Conservation (phyloP, 1,284 basidiomycete species). For the Rhodotorula sp. region DNA sequence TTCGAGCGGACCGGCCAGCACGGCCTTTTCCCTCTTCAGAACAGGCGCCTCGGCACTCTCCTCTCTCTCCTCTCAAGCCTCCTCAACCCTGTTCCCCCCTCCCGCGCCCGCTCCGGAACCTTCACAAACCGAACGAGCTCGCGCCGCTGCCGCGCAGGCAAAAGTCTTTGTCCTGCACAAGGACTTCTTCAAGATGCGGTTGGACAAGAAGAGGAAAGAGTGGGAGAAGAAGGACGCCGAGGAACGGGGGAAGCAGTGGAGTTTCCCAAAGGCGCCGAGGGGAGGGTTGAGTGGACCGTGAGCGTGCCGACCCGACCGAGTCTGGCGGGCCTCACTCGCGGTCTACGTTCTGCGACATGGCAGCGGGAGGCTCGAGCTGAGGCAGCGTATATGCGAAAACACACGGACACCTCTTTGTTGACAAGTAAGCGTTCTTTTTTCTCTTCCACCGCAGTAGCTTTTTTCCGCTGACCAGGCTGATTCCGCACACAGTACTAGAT, state of each 20-base stretch:
- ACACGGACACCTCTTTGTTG: too few species aligned
- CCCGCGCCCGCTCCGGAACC: constrained; percentile 18
- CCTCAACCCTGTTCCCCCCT: constrained; percentile 18
- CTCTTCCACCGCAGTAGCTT: too few species aligned
- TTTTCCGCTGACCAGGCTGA: too few species aligned
- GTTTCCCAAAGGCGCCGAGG: constrained; percentile 32
- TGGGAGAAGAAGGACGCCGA: constrained; percentile 37
- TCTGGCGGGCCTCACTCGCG: not conserved
- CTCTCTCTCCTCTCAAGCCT: constrained; percentile 25
- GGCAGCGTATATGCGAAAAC: too few species aligned
- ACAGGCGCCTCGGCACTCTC: constrained; percentile 30
- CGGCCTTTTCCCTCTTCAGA: constrained; percentile 18
- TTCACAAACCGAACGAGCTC: constrained; percentile 1
- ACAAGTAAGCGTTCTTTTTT: too few species aligned
- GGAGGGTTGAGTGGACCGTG: constrained; percentile 3
- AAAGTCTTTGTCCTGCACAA: constrained; percentile 30
- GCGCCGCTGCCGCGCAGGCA: constrained; percentile 7
- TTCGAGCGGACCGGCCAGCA: not conserved
- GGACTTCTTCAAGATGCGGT: constrained; percentile 29
- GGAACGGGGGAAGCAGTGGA: constrained; percentile 13
- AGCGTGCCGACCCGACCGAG: not conserved
- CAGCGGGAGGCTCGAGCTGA: not conserved
- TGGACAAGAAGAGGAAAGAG: constrained; percentile 15
- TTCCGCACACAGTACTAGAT: too few species aligned
- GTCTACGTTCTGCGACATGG: not conserved